Conservation (phyloP, 192 early-diverging fungal genomes). For the Coemansia sp. region DNA sequence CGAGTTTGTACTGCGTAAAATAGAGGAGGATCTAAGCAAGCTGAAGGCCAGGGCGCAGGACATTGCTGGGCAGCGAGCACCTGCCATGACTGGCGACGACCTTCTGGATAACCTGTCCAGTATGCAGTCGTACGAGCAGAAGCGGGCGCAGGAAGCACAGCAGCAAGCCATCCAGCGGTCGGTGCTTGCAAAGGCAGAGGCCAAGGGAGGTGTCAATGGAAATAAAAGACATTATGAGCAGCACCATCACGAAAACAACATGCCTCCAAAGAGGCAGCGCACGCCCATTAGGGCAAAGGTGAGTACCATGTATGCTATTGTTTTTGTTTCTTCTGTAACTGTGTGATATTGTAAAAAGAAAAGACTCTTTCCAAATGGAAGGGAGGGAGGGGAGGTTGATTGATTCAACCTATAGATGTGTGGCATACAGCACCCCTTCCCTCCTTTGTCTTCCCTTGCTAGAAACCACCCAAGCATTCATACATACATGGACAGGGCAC, state of each 20-base stretch:
- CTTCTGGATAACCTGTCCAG: slow-evolving; percentile 39
- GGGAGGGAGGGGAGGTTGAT: not conserved
- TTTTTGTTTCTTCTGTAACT: not conserved
- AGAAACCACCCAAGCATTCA: not conserved
- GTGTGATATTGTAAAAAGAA: not conserved
- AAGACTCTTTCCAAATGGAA: not conserved
- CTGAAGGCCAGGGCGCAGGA: slow-evolving; percentile 32
- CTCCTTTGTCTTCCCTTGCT: not conserved
- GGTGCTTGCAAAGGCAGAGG: slow-evolving; percentile 27
- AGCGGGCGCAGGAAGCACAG: slow-evolving; percentile 35
- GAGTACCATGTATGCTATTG: slow-evolving; percentile 18
- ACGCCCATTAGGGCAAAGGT: slow-evolving; percentile 27
- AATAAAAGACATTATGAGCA: not conserved
- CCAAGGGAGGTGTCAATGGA: slow-evolving; percentile 9
- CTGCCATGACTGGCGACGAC: slow-evolving; percentile 15
- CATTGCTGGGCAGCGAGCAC: slow-evolving; percentile 3
- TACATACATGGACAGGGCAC: too few relatives aligned
- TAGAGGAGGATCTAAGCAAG: slow-evolving; percentile 39
- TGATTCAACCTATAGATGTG: not conserved
- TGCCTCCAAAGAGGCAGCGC: slow-evolving; percentile 22
- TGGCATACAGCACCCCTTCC: too few relatives aligned
- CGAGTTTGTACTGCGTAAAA: slow-evolving; percentile 48
- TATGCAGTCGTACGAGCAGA: slow-evolving; percentile 43
- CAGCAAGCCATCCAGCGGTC: slow-evolving; percentile 30
- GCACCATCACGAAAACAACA: slow-evolving; percentile 7